These are phyloP conservation scores for Hypholoma fasciculare DNA, from an alignment of 768 basidiomycete genomes.

Conservation along the genomic window DNA sequence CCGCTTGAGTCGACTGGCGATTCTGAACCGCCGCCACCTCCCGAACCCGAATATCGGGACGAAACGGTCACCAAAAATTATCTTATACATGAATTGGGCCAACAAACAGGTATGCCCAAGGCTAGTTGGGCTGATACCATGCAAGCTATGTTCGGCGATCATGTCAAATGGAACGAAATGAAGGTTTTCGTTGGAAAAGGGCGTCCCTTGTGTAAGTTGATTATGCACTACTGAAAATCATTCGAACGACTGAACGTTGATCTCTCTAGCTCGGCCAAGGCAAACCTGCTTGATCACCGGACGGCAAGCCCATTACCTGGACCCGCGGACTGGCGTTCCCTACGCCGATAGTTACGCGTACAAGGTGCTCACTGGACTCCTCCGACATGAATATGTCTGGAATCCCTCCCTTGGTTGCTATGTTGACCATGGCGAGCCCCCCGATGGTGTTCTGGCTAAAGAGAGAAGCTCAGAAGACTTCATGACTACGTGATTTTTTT, in stretches of 20 bases:
- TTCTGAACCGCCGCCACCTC: constrained; percentile 10
- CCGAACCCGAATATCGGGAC: constrained; percentile 33
- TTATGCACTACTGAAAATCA: neutral
- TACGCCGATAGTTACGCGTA: constrained; percentile 75
- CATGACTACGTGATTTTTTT: too few relatives aligned
- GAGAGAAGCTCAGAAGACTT: neutral
- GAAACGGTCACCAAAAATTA: constrained; percentile 69
- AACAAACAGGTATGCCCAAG: constrained; percentile 44
- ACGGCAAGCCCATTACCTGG: constrained; percentile 69
- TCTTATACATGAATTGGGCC: constrained; percentile 62
- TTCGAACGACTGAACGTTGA: neutral
- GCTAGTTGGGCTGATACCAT: constrained; percentile 75
- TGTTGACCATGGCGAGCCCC: constrained; percentile 28
- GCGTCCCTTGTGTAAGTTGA: constrained; percentile 58
- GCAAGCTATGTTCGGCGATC: constrained; percentile 81
- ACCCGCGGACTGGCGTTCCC: constrained; percentile 79
- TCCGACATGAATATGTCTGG: constrained; percentile 77
- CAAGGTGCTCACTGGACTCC: constrained; percentile 55
- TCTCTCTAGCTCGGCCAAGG: constrained; percentile 57
- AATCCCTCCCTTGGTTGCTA: constrained; percentile 44
- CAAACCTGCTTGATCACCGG: constrained; percentile 81
- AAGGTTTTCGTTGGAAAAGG: constrained; percentile 64
- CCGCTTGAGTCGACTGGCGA: neutral
- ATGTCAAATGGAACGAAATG: constrained; percentile 78
- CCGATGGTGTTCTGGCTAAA: constrained; percentile 1